These are phyloP conservation scores for Apiotrichum gracile DNA, from an alignment of 1,284 basidiomycete genomes.

Conservation along the genomic window DNA sequence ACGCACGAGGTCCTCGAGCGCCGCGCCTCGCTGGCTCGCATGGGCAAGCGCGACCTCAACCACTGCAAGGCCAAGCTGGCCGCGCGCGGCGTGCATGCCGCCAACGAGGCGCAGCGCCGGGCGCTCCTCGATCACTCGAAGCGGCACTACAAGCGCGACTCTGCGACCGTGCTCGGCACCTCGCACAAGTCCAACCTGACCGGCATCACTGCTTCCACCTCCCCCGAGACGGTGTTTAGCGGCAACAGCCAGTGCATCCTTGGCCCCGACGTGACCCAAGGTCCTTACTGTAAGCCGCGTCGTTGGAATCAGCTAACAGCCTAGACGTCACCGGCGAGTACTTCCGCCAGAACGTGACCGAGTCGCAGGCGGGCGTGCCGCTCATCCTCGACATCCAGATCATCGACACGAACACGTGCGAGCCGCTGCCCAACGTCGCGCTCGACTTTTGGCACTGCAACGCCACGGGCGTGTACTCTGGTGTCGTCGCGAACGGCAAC, in stretches of 20 bases:
- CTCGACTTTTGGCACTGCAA: conserved; percentile 65
- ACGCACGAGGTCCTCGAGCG: conserved; percentile 5
- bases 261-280: conserved; percentile 19
- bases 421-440: conserved; percentile 60
- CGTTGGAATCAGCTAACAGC: background rate
- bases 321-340: conserved; percentile 20
- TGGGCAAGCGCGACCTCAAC: conserved; percentile 8
- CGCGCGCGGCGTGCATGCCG: conserved; percentile 3
- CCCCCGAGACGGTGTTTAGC: conserved; percentile 8
- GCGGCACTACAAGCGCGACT: background rate
- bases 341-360: conserved; percentile 53
- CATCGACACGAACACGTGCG: conserved; percentile 66
- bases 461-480: conserved; percentile 49
- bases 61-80: conserved; percentile 9
- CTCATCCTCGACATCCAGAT: conserved; percentile 36
- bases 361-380: conserved; percentile 53
- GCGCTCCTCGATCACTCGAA: background rate
- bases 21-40: background rate
- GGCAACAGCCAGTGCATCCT: conserved; percentile 15
- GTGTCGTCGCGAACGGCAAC: conserved; percentile 45
- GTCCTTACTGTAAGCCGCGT: conserved; percentile 16
- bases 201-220: conserved; percentile 10
- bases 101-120: conserved; percentile 5
- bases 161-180: conserved; percentile 1
- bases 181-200: conserved; percentile 13